phyloP scores from a whole-genome alignment of 495 filamentous ascomycete genomes.

The Clavariopsis aquatica region DNA sequence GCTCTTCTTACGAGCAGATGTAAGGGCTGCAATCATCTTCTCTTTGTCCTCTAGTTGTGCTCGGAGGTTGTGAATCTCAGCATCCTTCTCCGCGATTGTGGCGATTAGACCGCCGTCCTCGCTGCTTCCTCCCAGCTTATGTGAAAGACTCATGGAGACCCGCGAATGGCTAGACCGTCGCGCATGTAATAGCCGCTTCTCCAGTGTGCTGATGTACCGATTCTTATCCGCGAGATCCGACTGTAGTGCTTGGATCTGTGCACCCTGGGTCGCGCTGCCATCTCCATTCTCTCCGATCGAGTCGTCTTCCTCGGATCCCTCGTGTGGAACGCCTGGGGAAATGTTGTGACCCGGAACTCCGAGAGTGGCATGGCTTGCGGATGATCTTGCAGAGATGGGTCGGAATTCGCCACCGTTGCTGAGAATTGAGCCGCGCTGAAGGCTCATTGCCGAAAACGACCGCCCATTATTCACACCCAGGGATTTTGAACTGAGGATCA shows the following conservation, averaged over 20 bases:
- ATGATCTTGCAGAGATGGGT: constrained; percentile 65
- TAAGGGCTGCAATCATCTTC: constrained; percentile 83
- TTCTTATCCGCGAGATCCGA: constrained; percentile 94
- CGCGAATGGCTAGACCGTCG: constrained; percentile 86
- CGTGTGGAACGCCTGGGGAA: constrained; percentile 12
- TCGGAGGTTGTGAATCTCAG: constrained; percentile 87
- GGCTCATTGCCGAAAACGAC: constrained; percentile 70
- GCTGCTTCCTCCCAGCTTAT: constrained; percentile 50
- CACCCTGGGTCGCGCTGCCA: constrained; percentile 75
- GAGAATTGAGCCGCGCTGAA: constrained; percentile 63
- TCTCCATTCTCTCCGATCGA: constrained; percentile 78
- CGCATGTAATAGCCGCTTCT: constrained; percentile 89
- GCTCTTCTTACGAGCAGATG: constrained; percentile 82
- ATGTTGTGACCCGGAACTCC: constrained; percentile 30
- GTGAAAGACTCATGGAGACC: constrained; percentile 66
- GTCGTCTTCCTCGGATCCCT: constrained; percentile 61
- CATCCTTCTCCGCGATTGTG: constrained; percentile 83
- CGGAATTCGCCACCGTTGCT: constrained; percentile 49
- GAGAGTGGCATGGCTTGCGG: constrained; percentile 44
- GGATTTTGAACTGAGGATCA: constrained; percentile 94
- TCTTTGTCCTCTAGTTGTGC: constrained; percentile 94
- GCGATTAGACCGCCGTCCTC: constrained; percentile 68
- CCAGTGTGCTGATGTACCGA: constrained; percentile 89
- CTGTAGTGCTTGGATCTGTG: constrained; percentile 84
- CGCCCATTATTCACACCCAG: constrained; percentile 83